Conservation (phyloP, 176 grass and related monocot genomes). For the sorghum (Sorghum bicolor) region Sorghum_bicolor_NCBIv3 NC_012871.2:15907501-15908000, state of each 20-base stretch:
- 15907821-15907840: too few relatives aligned
- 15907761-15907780: too few relatives aligned
- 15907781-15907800: too few relatives aligned
- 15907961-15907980: slow-evolving; percentile 5
- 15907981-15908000: too few relatives aligned
- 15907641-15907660: neutral
- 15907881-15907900: slow-evolving; percentile 33
- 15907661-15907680: neutral
- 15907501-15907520: slow-evolving; percentile 26
- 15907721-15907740: slow-evolving; percentile 31
- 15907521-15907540: neutral
- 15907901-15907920: slow-evolving; percentile 41
- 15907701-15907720: slow-evolving; percentile 27
- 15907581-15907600: neutral
- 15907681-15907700: neutral
- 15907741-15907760: too few relatives aligned
- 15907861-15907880: neutral
- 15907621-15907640: neutral
- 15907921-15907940: slow-evolving; percentile 42
- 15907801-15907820: neutral
- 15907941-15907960: slow-evolving; percentile 38
- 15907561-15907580: slow-evolving; percentile 25
- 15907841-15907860: too few relatives aligned
- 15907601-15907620: neutral
- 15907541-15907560: slow-evolving; percentile 21